These are phyloP conservation scores for Combretum micranthum DNA, from an alignment of 345 rosid genomes.

Conservation along the genomic window DNA sequence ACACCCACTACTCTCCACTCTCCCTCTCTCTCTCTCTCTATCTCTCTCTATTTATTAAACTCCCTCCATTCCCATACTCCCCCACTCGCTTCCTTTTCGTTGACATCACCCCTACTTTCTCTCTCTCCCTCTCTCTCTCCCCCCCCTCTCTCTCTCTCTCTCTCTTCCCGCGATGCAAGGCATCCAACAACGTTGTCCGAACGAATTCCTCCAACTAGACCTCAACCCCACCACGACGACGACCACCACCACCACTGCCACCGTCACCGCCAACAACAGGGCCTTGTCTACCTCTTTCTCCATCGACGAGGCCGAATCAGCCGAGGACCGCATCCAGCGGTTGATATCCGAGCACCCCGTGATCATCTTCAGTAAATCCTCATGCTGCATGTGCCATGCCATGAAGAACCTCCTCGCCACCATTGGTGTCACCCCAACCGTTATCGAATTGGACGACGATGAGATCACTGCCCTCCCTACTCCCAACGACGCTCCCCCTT, in stretches of 20 bases:
- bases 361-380: slow-evolving; percentile 77
- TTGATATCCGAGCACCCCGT: slow-evolving; percentile 86
- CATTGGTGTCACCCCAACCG: slow-evolving; percentile 84
- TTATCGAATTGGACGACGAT: slow-evolving; percentile 64
- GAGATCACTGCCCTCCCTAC: slow-evolving; percentile 16
- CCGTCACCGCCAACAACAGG: slow-evolving; percentile 38
- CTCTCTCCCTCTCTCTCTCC: not conserved
- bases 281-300: slow-evolving; percentile 59
- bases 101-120: not conserved
- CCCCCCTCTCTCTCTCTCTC: no score
- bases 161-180: slow-evolving; percentile 96
- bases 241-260: no score
- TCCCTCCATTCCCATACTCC: slow-evolving; percentile 10
- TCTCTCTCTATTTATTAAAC: slow-evolving; percentile 22
- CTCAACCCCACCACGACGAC: slow-evolving; percentile 28
- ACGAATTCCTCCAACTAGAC: slow-evolving; percentile 38
- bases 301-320: slow-evolving; percentile 67
- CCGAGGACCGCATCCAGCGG: slow-evolving; percentile 68
- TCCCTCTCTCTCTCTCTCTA: not conserved
- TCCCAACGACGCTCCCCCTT: not conserved
- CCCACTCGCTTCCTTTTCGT: slow-evolving; percentile 17
- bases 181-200: slow-evolving; percentile 33
- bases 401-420: slow-evolving; percentile 74
- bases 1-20: not conserved
- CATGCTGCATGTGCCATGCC: slow-evolving; percentile 96